phyloP scores from a whole-genome alignment of 2,329 filamentous ascomycete genomes.

The Macrophomina tecta region DNA sequence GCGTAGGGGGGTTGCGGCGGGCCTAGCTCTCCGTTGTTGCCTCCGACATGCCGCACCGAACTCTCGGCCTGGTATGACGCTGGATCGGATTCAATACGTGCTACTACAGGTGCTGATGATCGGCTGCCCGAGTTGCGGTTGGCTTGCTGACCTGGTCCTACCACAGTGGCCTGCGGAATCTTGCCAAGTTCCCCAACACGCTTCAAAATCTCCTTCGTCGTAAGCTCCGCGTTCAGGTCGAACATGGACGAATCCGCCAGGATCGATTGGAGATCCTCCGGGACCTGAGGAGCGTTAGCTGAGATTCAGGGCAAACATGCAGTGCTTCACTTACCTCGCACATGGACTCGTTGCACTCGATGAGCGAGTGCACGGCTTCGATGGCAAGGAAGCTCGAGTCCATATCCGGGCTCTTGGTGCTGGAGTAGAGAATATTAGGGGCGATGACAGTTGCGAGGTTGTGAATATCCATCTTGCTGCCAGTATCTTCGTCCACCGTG shows the following conservation, averaged over 20 bases:
- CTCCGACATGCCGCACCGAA: slow-evolving; percentile 75
- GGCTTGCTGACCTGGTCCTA: slow-evolving; percentile 56
- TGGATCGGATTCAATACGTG: slow-evolving; percentile 85
- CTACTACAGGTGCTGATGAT: slow-evolving; percentile 61
- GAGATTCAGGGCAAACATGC: slow-evolving; percentile 1
- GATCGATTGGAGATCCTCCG: slow-evolving; percentile 86
- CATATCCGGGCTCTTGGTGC: slow-evolving; percentile 51
- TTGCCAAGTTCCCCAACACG: slow-evolving; percentile 84
- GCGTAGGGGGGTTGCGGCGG: slow-evolving; percentile 43
- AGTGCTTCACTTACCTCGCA: slow-evolving; percentile 76
- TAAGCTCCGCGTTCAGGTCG: slow-evolving; percentile 82
- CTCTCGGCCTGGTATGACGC: slow-evolving; percentile 82
- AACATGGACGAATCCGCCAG: slow-evolving; percentile 84
- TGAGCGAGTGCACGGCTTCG: slow-evolving; percentile 87
- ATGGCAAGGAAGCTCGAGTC: slow-evolving; percentile 95
- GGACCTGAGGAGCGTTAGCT: slow-evolving; percentile 68
- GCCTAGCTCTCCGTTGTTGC: slow-evolving; percentile 38
- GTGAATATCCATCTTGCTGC: slow-evolving; percentile 98
- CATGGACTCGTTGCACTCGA: slow-evolving; percentile 94
- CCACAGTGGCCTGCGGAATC: slow-evolving; percentile 64
- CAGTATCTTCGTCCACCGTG: slow-evolving; percentile 93
- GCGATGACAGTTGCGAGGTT: slow-evolving; percentile 97
- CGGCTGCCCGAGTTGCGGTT: slow-evolving; percentile 60
- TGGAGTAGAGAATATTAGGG: slow-evolving; percentile 87
- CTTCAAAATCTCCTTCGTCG: slow-evolving; percentile 95